phyloP scores from a whole-genome alignment of 805 yeast species.

The Cyberlindnera galapagoensis region DNA sequence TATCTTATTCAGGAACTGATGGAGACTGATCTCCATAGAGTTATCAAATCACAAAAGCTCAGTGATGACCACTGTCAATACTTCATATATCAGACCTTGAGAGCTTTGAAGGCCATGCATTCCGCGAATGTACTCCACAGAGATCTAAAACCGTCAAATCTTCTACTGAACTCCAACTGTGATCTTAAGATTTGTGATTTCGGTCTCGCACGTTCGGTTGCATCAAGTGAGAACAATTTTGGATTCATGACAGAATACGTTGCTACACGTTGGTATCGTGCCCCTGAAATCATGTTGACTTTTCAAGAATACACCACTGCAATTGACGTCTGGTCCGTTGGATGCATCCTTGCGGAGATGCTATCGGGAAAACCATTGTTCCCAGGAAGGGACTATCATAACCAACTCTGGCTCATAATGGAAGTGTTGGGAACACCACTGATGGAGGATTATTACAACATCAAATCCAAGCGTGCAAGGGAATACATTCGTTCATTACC shows the following conservation, averaged over 20 bases:
- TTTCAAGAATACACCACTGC: conserved; percentile 68
- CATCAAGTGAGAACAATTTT: conserved; percentile 40
- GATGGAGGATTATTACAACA: conserved; percentile 65
- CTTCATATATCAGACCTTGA: conserved; percentile 60
- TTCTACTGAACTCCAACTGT: conserved; percentile 61
- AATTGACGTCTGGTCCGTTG: conserved; percentile 77
- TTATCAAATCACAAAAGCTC: conserved; percentile 49
- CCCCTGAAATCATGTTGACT: conserved; percentile 77
- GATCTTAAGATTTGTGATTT: conserved; percentile 76
- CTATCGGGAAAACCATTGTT: conserved; percentile 52
- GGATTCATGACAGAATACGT: conserved; percentile 72
- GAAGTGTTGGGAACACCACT: conserved; percentile 69
- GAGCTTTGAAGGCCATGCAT: conserved; percentile 68
- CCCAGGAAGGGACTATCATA: conserved; percentile 70
- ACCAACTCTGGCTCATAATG: conserved; percentile 60
- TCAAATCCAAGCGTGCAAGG: conserved; percentile 68
- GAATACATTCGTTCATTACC: conserved; percentile 70
- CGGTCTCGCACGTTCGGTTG: conserved; percentile 59
- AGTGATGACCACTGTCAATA: conserved; percentile 66
- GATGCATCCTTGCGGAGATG: conserved; percentile 72
- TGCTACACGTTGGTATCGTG: conserved; percentile 81
- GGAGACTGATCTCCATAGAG: conserved; percentile 68
- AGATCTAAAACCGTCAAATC: conserved; percentile 70
- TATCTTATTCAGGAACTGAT: conserved; percentile 71
- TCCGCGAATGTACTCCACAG: conserved; percentile 69